These are phyloP conservation scores for Tagetes erecta DNA, from an alignment of 129 eudicot genomes.

Conservation along the genomic window DNA sequence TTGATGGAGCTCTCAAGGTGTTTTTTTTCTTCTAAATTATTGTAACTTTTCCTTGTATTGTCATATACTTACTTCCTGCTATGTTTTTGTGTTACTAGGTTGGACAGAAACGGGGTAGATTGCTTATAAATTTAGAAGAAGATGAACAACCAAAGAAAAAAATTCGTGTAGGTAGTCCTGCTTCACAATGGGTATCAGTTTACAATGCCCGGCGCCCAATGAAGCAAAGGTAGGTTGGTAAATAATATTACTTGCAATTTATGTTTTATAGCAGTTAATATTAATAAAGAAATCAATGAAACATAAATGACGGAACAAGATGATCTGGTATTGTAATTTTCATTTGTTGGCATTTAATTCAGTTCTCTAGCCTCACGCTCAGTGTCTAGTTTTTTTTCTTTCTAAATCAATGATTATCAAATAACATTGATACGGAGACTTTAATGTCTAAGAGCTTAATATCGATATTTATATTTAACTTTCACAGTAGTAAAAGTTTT, in stretches of 20 bases:
- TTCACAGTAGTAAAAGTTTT: not conserved
- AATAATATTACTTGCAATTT: not conserved
- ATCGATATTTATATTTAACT: not conserved
- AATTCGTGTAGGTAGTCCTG: slow-evolving; percentile 70
- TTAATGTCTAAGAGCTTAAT: no score
- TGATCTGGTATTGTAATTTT: not conserved
- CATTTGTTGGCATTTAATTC: not conserved
- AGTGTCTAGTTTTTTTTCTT: not conserved
- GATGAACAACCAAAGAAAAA: slow-evolving; percentile 64
- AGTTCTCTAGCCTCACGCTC: not conserved
- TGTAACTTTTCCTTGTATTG: not conserved
- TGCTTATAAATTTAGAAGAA: slow-evolving; percentile 47
- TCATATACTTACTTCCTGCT: slow-evolving; percentile 24
- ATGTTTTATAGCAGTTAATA: not conserved
- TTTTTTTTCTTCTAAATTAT: not conserved
- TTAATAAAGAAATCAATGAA: not conserved
- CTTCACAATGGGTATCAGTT: slow-evolving; percentile 82
- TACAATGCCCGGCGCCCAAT: slow-evolving; percentile 78
- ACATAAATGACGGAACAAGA: not conserved
- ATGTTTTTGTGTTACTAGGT: slow-evolving; percentile 32
- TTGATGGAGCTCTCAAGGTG: slow-evolving; percentile 67
- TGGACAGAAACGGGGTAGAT: slow-evolving; percentile 55
- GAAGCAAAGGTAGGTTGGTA: slow-evolving; percentile 67
- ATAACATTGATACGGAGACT: not conserved
- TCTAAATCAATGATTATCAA: not conserved